Evolutionary conservation across 75 land plant species (phyloP), one percentile per base, ranked within the genome.

Genomic region (Sequoia sempervirens): DNA sequence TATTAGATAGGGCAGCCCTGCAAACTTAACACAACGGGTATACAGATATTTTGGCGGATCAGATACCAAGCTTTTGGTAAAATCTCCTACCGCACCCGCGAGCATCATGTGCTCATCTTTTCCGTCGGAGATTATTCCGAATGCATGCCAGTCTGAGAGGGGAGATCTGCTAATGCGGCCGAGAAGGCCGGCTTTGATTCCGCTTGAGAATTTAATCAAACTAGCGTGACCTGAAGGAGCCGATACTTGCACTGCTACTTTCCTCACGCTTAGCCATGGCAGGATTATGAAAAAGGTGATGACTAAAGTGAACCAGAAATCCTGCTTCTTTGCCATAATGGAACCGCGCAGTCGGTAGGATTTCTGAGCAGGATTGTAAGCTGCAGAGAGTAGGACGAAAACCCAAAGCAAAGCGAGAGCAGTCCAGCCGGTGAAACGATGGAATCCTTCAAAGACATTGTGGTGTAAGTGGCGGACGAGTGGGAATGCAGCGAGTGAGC

Each of bases 61-160:
- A 3, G 90, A 36, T 50, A 90, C 94, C 34, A 89, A 83, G 32
- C 84, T 85, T 50, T 84, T 86, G 3, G 94, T 92, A 89, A 90
- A 90, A 85, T 90, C 94, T 1, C 94, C 94, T 18, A 92, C 94
- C 15, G 94, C 94, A 17, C 94, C 92, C 23, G 90, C 90, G 5
- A 92, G 84, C 86, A 92, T 87, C 89, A 87, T 92, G 94, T 92
- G 90, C 69, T 83, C 87, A 14, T 54, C 80, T 38, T 86, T 82
- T 4, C 85, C 87, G 75, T 92, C 92, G 14, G 92, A 92, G 14
- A 90, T 90, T 66, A 90, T 90, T 4, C 93, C 91, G 78, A 92
- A 90, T n/a, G 90, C 89, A n/a, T 92, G 92, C 93, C 93, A 92
- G 15, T 90, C 94, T 2, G 86, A 87, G 4, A 92, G 82, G 4